A percentile compares a stretch with the other conserved stretches of the same genome.
Conservation (phyloP, 106 monocot species). For the Dendrobium nobile region DNA sequence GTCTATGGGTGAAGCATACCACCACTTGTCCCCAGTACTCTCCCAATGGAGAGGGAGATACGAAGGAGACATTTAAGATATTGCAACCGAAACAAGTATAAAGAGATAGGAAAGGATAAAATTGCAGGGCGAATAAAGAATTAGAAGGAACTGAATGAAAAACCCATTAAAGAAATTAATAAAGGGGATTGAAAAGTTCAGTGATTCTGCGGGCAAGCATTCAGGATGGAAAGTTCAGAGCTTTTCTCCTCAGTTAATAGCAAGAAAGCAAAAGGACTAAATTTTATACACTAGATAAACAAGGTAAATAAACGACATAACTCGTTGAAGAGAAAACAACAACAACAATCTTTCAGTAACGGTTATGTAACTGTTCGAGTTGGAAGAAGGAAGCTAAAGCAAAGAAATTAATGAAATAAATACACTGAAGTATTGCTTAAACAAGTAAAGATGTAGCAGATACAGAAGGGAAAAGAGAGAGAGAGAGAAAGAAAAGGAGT, state of each 20-base stretch:
- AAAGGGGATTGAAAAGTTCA: background rate
- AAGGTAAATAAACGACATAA: too few species aligned
- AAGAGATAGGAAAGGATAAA: background rate
- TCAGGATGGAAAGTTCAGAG: background rate
- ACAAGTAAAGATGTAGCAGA: too few species aligned
- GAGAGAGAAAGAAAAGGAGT: too few species aligned
- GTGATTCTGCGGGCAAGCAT: background rate
- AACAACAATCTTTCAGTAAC: too few species aligned
- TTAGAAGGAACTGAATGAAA: background rate
- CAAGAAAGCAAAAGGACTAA: background rate
- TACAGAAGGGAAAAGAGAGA: too few species aligned
- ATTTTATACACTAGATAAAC: too few species aligned
- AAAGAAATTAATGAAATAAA: too few species aligned
- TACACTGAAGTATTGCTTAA: too few species aligned
- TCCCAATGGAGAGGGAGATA: slow-evolving; percentile 93
- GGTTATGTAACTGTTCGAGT: too few species aligned
- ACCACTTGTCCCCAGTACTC: slow-evolving; percentile 91
- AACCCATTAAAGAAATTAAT: background rate
- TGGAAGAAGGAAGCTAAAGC: too few species aligned
- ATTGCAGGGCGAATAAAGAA: background rate
- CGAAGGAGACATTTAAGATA: slow-evolving; percentile 22
- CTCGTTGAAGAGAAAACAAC: too few species aligned
- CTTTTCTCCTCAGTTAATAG: background rate
- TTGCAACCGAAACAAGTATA: background rate
- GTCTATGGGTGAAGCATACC: slow-evolving; percentile 91